Base-by-base conservation (phyloP, 805 yeast genomes). In the Suhomyces canberraensis region DNA sequence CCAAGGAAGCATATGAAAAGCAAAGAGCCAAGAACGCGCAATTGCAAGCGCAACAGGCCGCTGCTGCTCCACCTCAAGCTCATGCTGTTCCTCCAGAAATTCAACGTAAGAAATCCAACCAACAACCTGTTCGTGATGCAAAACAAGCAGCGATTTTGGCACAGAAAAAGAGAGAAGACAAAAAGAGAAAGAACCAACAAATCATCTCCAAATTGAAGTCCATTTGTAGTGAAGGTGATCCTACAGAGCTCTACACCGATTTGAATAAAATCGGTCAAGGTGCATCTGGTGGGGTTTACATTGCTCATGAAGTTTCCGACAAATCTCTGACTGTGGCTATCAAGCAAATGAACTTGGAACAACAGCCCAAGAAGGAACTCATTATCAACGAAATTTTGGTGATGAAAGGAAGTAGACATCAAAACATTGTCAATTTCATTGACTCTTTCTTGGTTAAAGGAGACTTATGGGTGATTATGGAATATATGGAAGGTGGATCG, bases 401-500 rank as follows among this genome's bases (percentile, higher is more conserved):
- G 16, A 93, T 93, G 98, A 88, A 88, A 58, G 97, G 89, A 54
- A 82, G 95, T 11, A 90, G 85, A 45, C 98, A 93, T 64, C 82
- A 84, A 43, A 93, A 93, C 58, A 93, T 93, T 61, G 98, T 93
- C 40, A 93, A 91, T 58, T 93, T 87, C 61, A 64, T 93, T 42
- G 98, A 91, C 55, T 88, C 96, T 1, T 95, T 25, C 35, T 32
- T n/a, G 18, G 35, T 16, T 21, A 25, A 8, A 69, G 73, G 77
- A 41, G 97, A 93, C 53, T 69, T 93, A 42, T 91, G 98, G 96
- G 98, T 93, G n/a, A 85, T 95, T 21, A 93, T 93, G 99, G 99
- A 93, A 61, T 95, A 81, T 59, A 93, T 93, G 99, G 97, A 95
- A 65, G 98, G 98, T 37, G 99, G 99, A 1, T 85, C 96, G 4